These are phyloP conservation scores for Penicillium samsonianum DNA, from an alignment of 495 filamentous ascomycete genomes.

Conservation along the genomic window DNA sequence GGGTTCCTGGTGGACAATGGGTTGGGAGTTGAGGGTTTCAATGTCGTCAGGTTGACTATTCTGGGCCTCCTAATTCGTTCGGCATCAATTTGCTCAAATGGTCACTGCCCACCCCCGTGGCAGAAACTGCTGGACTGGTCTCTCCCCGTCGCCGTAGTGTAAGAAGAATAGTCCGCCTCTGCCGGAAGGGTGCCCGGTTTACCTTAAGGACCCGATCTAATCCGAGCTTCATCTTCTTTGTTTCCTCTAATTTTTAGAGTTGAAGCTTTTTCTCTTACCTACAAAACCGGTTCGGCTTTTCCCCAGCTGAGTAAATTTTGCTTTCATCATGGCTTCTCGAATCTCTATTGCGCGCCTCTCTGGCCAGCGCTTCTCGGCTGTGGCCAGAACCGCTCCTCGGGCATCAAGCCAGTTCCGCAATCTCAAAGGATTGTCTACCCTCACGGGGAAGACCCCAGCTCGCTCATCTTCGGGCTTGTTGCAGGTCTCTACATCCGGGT, in stretches of 20 bases:
- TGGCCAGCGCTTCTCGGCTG: constrained; percentile 35
- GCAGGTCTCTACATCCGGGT: constrained; percentile 33
- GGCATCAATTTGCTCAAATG: constrained; percentile 25
- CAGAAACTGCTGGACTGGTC: constrained; percentile 28
- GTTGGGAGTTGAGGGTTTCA: neutral
- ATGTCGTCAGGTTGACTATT: constrained; percentile 30
- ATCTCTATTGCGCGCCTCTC: constrained; percentile 42
- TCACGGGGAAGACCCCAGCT: constrained; percentile 24
- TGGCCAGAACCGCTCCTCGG: constrained; percentile 32
- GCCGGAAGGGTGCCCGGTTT: constrained; percentile 20
- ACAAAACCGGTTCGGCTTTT: neutral
- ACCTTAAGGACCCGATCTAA: constrained; percentile 11
- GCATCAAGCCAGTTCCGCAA: constrained; percentile 27
- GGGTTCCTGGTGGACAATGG: neutral
- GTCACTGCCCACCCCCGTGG: constrained; percentile 1
- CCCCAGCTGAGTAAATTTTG: neutral
- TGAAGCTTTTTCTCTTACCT: constrained; percentile 9
- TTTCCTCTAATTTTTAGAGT: constrained; percentile 11
- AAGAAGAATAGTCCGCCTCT: constrained; percentile 46
- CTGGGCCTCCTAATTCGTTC: constrained; percentile 31
- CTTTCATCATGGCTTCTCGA: constrained; percentile 44
- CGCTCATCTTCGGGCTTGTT: constrained; percentile 32
- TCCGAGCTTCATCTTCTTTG: constrained; percentile 14
- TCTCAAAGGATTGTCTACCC: constrained; percentile 29
- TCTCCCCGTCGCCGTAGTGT: constrained; percentile 25